These are phyloP conservation scores for Trametes punicea DNA, from an alignment of 768 basidiomycete species.

Conservation along the genomic window DNA sequence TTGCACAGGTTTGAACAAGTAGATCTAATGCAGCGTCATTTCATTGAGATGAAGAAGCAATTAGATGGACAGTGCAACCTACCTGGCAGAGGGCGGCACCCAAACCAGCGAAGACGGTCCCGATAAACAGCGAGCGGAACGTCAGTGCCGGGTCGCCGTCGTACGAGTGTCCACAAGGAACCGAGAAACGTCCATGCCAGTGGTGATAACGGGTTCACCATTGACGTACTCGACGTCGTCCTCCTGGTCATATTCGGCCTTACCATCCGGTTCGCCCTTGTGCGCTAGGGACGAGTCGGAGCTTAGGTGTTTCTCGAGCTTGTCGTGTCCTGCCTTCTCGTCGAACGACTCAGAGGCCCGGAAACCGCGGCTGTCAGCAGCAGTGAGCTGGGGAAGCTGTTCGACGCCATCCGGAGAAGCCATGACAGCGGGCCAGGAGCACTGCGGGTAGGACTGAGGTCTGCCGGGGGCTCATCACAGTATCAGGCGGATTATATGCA, in stretches of 20 bases:
- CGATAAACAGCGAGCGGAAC: slow-evolving; percentile 53
- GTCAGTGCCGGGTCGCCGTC: slow-evolving; percentile 55
- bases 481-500: not conserved
- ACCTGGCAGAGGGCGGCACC: slow-evolving; percentile 60
- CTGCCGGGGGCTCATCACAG: slow-evolving; percentile 3
- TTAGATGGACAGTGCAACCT: slow-evolving; percentile 6
- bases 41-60: too few relatives aligned
- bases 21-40: too few relatives aligned
- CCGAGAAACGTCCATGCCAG: slow-evolving; percentile 48
- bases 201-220: slow-evolving; percentile 30
- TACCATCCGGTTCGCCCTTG: not conserved
- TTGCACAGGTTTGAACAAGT: slow-evolving; percentile 56
- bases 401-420: slow-evolving; percentile 7
- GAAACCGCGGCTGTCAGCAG: not conserved
- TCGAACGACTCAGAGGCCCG: not conserved
- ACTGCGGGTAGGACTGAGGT: not conserved
- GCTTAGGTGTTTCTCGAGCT: slow-evolving; percentile 8
- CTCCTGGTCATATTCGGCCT: slow-evolving; percentile 6
- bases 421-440: slow-evolving; percentile 8
- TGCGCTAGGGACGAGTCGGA: slow-evolving; percentile 13
- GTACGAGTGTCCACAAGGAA: slow-evolving; percentile 54
- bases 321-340: slow-evolving; percentile 16
- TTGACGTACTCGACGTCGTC: slow-evolving; percentile 21
- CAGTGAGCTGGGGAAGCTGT: slow-evolving; percentile 15
- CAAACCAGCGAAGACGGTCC: slow-evolving; percentile 53